phyloP scores from a whole-genome alignment of 352 stramenopile genomes.

The Pythium rhizo-oryzae region DNA sequence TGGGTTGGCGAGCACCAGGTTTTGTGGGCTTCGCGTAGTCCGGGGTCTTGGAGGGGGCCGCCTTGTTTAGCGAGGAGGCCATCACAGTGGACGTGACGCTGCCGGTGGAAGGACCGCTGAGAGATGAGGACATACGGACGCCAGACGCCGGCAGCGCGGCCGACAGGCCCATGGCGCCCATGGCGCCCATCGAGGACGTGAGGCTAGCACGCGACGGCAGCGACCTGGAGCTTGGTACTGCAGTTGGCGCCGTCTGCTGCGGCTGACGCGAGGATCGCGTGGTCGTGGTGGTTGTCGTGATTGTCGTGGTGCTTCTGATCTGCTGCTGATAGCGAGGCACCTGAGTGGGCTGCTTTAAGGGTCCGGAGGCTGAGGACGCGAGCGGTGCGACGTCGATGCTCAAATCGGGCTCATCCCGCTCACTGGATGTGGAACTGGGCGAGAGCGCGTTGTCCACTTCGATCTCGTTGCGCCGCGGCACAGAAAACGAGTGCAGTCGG shows the following conservation, averaged over 20 bases:
- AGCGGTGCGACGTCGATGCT: conserved; percentile 14
- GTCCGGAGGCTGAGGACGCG: not conserved
- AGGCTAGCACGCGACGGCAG: not conserved
- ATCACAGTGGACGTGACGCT: conserved; percentile 14
- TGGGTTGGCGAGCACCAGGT: not conserved
- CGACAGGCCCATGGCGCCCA: not conserved
- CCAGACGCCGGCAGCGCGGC: not conserved
- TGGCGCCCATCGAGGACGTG: not conserved
- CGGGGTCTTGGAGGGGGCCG: conserved; percentile 2
- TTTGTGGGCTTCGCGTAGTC: conserved; percentile 19
- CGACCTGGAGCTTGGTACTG: not conserved
- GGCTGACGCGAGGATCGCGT: conserved; percentile 2
- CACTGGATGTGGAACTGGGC: conserved; percentile 15
- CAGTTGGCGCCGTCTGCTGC: not conserved
- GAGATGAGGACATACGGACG: not conserved
- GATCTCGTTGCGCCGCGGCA: conserved; percentile 26
- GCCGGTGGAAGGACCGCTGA: not conserved
- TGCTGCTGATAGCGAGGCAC: conserved; percentile 24
- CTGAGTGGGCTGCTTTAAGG: not conserved
- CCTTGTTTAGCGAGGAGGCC: conserved; percentile 7
- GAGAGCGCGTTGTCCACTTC: conserved; percentile 17
- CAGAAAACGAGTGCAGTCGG: conserved; percentile 32
- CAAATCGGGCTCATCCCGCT: conserved; percentile 24
- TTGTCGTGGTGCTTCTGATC: not conserved
- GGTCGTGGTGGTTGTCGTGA: not conserved